Conservation (phyloP, 1,284 basidiomycete genomes). For the Moesziomyces sp. region DNA sequence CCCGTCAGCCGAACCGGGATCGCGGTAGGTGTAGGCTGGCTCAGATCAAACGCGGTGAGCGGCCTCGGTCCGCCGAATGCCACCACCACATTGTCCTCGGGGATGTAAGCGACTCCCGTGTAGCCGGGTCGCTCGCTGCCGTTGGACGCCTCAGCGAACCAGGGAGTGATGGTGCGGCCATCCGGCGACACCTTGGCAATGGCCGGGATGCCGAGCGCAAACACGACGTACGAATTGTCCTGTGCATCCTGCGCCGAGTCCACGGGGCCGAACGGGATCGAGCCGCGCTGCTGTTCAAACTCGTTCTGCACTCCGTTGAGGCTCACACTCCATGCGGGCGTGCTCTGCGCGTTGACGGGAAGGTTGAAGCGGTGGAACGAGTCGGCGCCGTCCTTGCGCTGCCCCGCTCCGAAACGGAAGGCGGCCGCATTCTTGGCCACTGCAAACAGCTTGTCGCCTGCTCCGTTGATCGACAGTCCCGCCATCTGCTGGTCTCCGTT, state of each 20-base stretch:
- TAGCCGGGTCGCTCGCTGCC: conserved; percentile 62
- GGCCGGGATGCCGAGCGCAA: conserved; percentile 62
- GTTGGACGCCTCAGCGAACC: conserved; percentile 52
- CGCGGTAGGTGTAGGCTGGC: conserved; percentile 30
- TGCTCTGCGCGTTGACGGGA: conserved; percentile 42
- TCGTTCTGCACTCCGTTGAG: conserved; percentile 51
- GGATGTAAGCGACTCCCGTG: conserved; percentile 59
- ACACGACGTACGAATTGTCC: conserved; percentile 65
- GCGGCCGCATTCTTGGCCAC: conserved; percentile 61
- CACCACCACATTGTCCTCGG: conserved; percentile 51
- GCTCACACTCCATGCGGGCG: conserved; percentile 55
- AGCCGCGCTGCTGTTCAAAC: conserved; percentile 46
- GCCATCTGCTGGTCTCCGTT: conserved; percentile 64
- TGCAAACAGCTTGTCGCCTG: conserved; percentile 56
- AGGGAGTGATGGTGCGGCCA: conserved; percentile 48
- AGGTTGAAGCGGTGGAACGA: conserved; percentile 64
- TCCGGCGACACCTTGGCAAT: conserved; percentile 60
- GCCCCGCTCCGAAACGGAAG: conserved; percentile 56
- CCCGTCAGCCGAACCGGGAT: conserved; percentile 52
- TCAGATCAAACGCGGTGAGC: conserved; percentile 58
- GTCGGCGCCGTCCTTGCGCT: conserved; percentile 50
- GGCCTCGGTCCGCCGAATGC: conserved; percentile 63
- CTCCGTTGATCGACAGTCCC: conserved; percentile 54
- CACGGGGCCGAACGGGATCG: conserved; percentile 62
- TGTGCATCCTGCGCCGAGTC: conserved; percentile 59